phyloP scores from a whole-genome alignment of 257 asterid genomes.

The Nicotiana obtusifolia region DNA sequence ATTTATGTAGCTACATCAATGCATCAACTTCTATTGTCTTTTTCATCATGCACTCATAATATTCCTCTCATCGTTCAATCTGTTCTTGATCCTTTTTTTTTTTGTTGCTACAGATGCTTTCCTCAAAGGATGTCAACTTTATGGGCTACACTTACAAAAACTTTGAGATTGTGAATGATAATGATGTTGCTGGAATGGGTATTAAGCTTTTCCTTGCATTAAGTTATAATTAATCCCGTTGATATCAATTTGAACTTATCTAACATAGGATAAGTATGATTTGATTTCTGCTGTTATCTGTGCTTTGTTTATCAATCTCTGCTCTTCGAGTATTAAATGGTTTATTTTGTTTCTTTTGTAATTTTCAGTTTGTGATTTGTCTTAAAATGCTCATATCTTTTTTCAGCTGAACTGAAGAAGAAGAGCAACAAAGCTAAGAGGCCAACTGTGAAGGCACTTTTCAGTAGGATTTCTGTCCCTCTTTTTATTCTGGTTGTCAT shows the following conservation, averaged over 20 bases:
- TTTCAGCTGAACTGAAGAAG: constrained; percentile 84
- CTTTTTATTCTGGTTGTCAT: constrained; percentile 1
- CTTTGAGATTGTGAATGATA: constrained; percentile 87
- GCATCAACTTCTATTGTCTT: not conserved
- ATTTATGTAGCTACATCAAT: not conserved
- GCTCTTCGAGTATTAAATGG: not conserved
- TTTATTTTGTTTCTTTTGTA: not conserved
- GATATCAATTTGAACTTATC: not conserved
- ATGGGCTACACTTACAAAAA: constrained; percentile 97
- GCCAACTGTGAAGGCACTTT: constrained; percentile 91
- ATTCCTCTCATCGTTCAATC: not conserved
- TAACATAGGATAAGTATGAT: not conserved
- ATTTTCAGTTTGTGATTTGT: constrained; percentile 6
- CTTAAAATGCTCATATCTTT: constrained; percentile 11
- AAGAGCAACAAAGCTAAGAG: constrained; percentile 77
- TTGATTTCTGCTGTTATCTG: not conserved
- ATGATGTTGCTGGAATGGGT: constrained; percentile 85
- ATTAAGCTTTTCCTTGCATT: constrained; percentile 17
- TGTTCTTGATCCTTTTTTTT: constrained; percentile 8
- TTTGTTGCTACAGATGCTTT: constrained; percentile 67
- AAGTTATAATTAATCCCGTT: not conserved
- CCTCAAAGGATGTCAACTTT: constrained; percentile 95
- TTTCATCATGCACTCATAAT: not conserved
- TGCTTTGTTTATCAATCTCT: not conserved
- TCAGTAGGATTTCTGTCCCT: constrained; percentile 51